A percentile compares a stretch with the other conserved stretches of the same genome.
Conservation (phyloP, 202 grass and related monocot species). For the Alloteropsis angusta region DNA sequence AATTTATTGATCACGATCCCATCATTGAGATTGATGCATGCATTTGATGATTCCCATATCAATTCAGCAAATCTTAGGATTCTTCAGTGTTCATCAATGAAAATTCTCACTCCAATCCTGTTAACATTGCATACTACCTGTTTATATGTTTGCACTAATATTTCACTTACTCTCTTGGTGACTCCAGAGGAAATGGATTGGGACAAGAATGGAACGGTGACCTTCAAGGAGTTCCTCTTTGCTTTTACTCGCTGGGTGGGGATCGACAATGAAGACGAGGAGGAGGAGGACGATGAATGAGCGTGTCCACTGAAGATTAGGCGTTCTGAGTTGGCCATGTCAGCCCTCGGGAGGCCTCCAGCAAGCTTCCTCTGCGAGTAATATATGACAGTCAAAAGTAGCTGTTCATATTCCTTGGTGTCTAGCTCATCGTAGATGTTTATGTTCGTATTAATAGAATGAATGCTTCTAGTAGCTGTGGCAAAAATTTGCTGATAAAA, state of each 20-base stretch:
- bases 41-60: neutral
- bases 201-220: constrained; percentile 97
- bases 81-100: neutral
- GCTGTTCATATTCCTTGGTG: constrained; percentile 16
- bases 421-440: constrained; percentile 2
- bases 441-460: constrained; percentile 29
- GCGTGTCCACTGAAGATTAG: neutral
- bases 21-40: neutral
- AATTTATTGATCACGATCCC: neutral
- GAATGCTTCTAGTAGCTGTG: constrained; percentile 18
- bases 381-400: constrained; percentile 5
- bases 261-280: constrained; percentile 72
- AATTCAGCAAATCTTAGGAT: neutral
- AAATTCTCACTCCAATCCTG: neutral
- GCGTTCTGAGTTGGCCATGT: constrained; percentile 5
- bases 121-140: no score
- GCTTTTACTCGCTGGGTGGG: constrained; percentile 97
- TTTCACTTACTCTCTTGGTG: constrained; percentile 10
- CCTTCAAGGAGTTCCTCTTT: constrained; percentile 96
- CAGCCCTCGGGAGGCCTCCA: constrained; percentile 7
- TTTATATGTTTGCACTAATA: neutral
- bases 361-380: neutral
- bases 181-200: constrained; percentile 98
- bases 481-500: constrained; percentile 23
- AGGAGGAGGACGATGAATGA: constrained; percentile 36